Conservation (phyloP, 805 yeast genomes). For the Torulaspora quercuum region DNA sequence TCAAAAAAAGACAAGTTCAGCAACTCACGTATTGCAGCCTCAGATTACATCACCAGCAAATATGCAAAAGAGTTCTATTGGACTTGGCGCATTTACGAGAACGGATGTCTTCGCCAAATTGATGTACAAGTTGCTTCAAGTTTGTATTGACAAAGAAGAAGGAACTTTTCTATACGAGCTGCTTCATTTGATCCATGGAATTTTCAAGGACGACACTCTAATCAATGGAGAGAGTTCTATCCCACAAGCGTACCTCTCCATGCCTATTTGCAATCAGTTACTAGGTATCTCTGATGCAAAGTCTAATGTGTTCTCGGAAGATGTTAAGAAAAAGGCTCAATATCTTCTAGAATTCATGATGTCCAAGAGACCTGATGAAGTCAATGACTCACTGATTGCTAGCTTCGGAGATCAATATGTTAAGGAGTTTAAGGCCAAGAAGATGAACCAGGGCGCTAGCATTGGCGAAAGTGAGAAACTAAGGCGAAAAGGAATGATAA, state of each 20-base stretch:
- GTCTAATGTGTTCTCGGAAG: constrained; percentile 43
- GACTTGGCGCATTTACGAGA: constrained; percentile 50
- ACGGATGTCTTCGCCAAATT: constrained; percentile 53
- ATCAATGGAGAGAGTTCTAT: constrained; percentile 41
- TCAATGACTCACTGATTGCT: constrained; percentile 50
- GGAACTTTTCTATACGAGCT: constrained; percentile 56
- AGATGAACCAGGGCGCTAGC: constrained; percentile 39
- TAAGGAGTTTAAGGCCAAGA: constrained; percentile 47
- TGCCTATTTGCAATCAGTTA: constrained; percentile 57
- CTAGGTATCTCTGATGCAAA: constrained; percentile 48
- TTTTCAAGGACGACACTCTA: constrained; percentile 49
- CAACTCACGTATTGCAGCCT: constrained; percentile 52
- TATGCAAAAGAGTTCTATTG: constrained; percentile 36
- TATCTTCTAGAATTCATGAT: constrained; percentile 50
- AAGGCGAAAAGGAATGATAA: constrained; percentile 53
- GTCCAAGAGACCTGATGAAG: constrained; percentile 43
- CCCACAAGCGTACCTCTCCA: constrained; percentile 46
- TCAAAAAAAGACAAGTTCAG: constrained; percentile 37
- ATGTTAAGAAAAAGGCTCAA: constrained; percentile 54
- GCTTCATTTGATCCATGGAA: constrained; percentile 68
- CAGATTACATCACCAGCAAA: constrained; percentile 32
- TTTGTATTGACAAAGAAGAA: constrained; percentile 47
- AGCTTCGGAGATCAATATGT: constrained; percentile 58
- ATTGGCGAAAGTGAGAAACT: constrained; percentile 53
- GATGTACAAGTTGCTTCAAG: constrained; percentile 53